Evolutionary conservation across 805 yeast species (phyloP).

Genomic region (Cyberlindnera euphorbiae): DNA sequence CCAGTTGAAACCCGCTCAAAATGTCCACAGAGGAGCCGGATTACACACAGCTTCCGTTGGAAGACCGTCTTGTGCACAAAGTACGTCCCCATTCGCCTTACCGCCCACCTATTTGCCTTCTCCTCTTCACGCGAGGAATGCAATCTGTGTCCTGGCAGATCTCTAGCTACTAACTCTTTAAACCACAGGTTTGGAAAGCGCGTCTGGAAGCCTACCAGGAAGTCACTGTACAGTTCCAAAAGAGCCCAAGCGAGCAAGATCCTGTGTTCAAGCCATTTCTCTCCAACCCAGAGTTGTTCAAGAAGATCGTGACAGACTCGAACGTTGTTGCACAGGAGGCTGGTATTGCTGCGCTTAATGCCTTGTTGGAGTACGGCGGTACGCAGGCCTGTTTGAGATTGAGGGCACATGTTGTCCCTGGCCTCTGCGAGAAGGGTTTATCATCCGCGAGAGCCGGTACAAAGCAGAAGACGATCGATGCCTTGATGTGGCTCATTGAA

Average conservation of each 20-base stretch:
- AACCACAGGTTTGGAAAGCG: slow-evolving; percentile 68
- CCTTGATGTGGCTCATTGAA: slow-evolving; percentile 59
- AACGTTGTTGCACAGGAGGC: slow-evolving; percentile 92
- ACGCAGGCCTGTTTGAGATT: slow-evolving; percentile 35
- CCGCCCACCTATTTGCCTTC: not conserved
- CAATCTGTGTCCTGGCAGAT: too few relatives aligned
- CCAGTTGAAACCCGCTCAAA: too few relatives aligned
- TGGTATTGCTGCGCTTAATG: slow-evolving; percentile 54
- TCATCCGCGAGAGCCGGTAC: slow-evolving; percentile 73
- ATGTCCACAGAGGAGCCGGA: slow-evolving; percentile 21
- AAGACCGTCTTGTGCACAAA: slow-evolving; percentile 43
- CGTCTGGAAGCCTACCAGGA: slow-evolving; percentile 78
- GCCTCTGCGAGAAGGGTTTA: slow-evolving; percentile 77
- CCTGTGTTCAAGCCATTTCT: slow-evolving; percentile 47
- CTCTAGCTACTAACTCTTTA: slow-evolving; percentile 15
- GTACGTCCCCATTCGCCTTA: slow-evolving; percentile 28
- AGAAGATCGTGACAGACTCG: slow-evolving; percentile 61
- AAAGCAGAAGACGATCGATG: slow-evolving; percentile 58
- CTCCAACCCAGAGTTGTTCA: slow-evolving; percentile 49
- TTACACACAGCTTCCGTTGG: slow-evolving; percentile 21
- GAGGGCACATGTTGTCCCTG: slow-evolving; percentile 38
- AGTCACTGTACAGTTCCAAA: slow-evolving; percentile 44
- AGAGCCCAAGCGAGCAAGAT: slow-evolving; percentile 52
- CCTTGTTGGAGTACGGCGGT: slow-evolving; percentile 56
- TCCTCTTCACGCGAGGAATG: not conserved